These are phyloP conservation scores for Fusarium foetens DNA, from an alignment of 2,329 filamentous ascomycete species.

Conservation along the genomic window DNA sequence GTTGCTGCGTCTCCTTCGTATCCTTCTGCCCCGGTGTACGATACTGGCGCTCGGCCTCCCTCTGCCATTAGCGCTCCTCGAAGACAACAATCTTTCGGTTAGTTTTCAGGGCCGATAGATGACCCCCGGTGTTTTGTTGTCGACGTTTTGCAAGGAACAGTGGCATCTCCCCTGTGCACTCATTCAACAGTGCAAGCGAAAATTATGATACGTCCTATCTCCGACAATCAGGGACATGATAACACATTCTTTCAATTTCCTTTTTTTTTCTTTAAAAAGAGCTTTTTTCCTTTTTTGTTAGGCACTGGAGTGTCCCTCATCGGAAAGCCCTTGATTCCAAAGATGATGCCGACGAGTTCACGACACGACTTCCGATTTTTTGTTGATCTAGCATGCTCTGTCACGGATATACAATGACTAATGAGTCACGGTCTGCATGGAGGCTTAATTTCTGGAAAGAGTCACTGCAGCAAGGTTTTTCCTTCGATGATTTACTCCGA, in stretches of 20 bases:
- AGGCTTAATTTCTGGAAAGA: constrained; percentile 48
- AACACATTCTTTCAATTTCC: constrained; percentile 35
- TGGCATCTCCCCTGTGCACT: constrained; percentile 9
- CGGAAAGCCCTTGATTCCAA: constrained; percentile 41
- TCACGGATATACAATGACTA: constrained; percentile 56
- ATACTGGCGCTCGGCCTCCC: constrained; percentile 60
- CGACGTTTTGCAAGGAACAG: background rate
- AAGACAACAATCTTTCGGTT: constrained; percentile 49
- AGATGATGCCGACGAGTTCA: constrained; percentile 52
- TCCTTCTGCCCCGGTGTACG: constrained; percentile 58
- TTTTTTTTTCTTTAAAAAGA: constrained; percentile 26
- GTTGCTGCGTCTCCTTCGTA: constrained; percentile 27
- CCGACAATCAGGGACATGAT: constrained; percentile 5
- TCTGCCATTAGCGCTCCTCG: constrained; percentile 56
- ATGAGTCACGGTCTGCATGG: constrained; percentile 58
- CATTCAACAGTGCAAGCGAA: constrained; percentile 7
- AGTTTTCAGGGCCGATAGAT: background rate
- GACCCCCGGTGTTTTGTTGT: background rate
- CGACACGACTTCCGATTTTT: constrained; percentile 50
- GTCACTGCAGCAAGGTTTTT: constrained; percentile 39
- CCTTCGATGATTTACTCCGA: constrained; percentile 42
- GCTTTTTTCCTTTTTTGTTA: constrained; percentile 38
- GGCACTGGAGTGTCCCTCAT: constrained; percentile 44
- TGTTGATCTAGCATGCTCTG: constrained; percentile 48
- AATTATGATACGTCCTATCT: constrained; percentile 12